Evolutionary conservation across 1,139 yeast species (phyloP).

Genomic region (Sugiyamaella paludigena): DNA sequence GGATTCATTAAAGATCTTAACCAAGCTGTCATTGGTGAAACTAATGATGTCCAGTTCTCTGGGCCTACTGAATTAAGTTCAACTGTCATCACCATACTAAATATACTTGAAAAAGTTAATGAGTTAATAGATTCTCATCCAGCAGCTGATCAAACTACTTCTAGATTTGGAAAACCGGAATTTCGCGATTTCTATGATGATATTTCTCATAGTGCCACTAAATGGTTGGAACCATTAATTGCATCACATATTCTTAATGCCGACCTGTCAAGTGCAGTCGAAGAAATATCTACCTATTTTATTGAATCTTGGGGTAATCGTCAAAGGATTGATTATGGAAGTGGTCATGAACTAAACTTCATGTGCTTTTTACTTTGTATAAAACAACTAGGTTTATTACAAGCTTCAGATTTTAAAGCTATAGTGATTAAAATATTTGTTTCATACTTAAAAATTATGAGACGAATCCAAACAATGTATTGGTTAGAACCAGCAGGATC

Average conservation of each 20-base stretch:
- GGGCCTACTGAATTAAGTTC: conserved; percentile 22
- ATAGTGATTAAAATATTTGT: conserved; percentile 64
- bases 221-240: conserved; percentile 27
- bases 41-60: conserved; percentile 31
- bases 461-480: conserved; percentile 47
- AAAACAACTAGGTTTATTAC: conserved; percentile 42
- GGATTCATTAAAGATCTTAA: conserved; percentile 60
- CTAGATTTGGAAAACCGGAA: conserved; percentile 90
- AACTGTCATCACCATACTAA: conserved; percentile 39
- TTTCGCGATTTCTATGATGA: conserved; percentile 82
- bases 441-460: conserved; percentile 49
- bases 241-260: conserved; percentile 17
- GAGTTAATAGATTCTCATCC: conserved; percentile 56
- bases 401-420: conserved; percentile 43
- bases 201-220: conserved; percentile 39
- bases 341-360: conserved; percentile 94
- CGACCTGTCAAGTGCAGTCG: conserved; percentile 17
- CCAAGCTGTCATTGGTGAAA: conserved; percentile 60
- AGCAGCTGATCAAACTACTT: conserved; percentile 62
- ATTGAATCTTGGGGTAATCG: conserved; percentile 81
- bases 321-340: conserved; percentile 88
- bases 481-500: conserved; percentile 97
- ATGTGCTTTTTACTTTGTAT: conserved; percentile 65
- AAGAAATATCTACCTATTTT: conserved; percentile 54
- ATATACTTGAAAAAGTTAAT: conserved; percentile 48